These are phyloP conservation scores for Brassica cretica DNA, from an alignment of 345 rosid genomes.

Conservation along the genomic window DNA sequence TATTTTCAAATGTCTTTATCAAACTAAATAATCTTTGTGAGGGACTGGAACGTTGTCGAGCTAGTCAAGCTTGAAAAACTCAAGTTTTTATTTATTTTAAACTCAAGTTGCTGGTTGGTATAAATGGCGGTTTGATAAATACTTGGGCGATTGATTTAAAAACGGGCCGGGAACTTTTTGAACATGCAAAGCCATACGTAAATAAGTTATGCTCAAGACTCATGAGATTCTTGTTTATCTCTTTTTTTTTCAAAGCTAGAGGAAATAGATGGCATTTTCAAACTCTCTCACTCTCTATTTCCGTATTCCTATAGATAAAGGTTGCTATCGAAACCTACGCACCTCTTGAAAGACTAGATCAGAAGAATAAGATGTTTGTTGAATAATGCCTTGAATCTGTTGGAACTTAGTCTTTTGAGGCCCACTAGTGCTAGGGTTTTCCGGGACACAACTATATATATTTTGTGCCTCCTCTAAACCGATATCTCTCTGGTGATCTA, in stretches of 20 bases:
- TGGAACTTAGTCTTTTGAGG: too few relatives aligned
- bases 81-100: neutral
- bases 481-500: too few relatives aligned
- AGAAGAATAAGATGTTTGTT: too few relatives aligned
- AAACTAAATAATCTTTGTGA: neutral
- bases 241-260: neutral
- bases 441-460: too few relatives aligned
- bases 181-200: neutral
- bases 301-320: neutral
- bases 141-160: too few relatives aligned
- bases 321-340: neutral
- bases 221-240: too few relatives aligned
- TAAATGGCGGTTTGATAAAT: neutral
- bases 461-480: too few relatives aligned
- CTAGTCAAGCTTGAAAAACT: neutral
- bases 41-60: neutral
- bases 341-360: too few relatives aligned
- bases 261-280: neutral
- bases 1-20: neutral
- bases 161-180: neutral
- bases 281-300: neutral
- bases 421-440: too few relatives aligned
- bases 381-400: too few relatives aligned
- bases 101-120: neutral
- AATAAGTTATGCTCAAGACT: neutral